Evolutionary conservation across 805 yeast species (phyloP), one percentile per base, ranked within the genome.

Genomic region (Starmerella gropengiesseri): DNA sequence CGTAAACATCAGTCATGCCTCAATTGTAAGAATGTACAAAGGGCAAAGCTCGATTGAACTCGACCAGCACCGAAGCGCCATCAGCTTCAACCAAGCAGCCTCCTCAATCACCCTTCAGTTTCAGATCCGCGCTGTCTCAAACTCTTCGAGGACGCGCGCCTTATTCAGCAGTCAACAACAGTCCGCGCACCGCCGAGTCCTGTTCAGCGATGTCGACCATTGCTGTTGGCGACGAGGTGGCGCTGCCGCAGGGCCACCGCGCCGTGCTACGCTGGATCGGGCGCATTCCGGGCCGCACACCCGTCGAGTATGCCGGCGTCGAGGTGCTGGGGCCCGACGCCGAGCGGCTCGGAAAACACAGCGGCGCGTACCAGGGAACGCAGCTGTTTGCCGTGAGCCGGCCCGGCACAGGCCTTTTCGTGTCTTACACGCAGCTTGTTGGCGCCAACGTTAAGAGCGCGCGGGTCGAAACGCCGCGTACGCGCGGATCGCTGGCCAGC

Each of bases 221-320:
- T 25, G 31, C 43, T 13, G 48, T 62, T 11, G 67, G 67, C 41
- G 63, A 62, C 43, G 46, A 52, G 29, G 66, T 63, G 30, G 45
- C 51, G 20, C 52, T 60, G 18, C 93, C 94, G 0, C 82, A 81
- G 8, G 76, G 81, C 11, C 77, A 82, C 19, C 62, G 64, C 31
- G 95, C 87, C 1, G 66, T 77, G 9, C 63, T 87, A 40, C 68
- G 76, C 46, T 87, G 71, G 60, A 67, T 77, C 17, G 98, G 95
- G 1, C 61, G 70, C 2, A 83, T 89, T 14, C 71, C 76, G 18
- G 78, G 78, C 18, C 84, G 82, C 55, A 31, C 41, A 7, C 61
- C 63, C 6, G 94, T 95, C 0, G 66, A 69, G 9, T 89, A 78
- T 65, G 95, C 87, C 5, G 98, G 98, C 2, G 70, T 89, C 5